These are phyloP conservation scores for Calocybe gangraenosa DNA, from an alignment of 768 basidiomycete genomes.

Conservation along the genomic window DNA sequence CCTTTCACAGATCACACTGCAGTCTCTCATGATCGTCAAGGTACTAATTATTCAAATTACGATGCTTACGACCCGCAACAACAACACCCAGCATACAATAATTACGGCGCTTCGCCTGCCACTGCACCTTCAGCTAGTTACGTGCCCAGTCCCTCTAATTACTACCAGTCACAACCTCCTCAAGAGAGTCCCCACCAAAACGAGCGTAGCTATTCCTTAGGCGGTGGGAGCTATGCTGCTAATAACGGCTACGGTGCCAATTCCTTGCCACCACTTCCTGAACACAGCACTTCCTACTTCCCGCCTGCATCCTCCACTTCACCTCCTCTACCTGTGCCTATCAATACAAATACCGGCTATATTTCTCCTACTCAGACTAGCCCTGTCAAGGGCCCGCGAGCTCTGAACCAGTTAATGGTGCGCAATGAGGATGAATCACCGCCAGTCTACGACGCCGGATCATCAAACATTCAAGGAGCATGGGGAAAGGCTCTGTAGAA, in stretches of 20 bases:
- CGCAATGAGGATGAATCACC: conserved; percentile 48
- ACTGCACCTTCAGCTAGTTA: conserved; percentile 19
- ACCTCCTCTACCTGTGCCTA: conserved; percentile 32
- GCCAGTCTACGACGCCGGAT: conserved; percentile 60
- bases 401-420: conserved; percentile 25
- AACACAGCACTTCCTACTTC: conserved; percentile 22
- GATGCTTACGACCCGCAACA: conserved; percentile 42
- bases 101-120: conserved; percentile 18
- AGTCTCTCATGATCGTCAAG: conserved; percentile 45
- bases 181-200: conserved; percentile 21
- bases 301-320: conserved; percentile 19
- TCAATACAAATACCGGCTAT: conserved; percentile 32
- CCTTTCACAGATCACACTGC: conserved; percentile 50
- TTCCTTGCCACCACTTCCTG: conserved; percentile 31
- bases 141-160: conserved; percentile 23
- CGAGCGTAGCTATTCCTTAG: conserved; percentile 53
- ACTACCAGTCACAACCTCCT: conserved; percentile 33
- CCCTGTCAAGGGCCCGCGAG: conserved; percentile 40
- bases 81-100: conserved; percentile 20
- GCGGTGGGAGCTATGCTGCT: conserved; percentile 52
- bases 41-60: conserved; percentile 42
- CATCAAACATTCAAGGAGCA: conserved; percentile 41
- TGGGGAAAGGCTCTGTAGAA: conserved; percentile 44
- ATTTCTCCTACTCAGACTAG: conserved; percentile 23
- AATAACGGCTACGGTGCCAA: conserved; percentile 27